phyloP scores from a whole-genome alignment of 495 filamentous ascomycete genomes.

The Xylaria castorea region DNA sequence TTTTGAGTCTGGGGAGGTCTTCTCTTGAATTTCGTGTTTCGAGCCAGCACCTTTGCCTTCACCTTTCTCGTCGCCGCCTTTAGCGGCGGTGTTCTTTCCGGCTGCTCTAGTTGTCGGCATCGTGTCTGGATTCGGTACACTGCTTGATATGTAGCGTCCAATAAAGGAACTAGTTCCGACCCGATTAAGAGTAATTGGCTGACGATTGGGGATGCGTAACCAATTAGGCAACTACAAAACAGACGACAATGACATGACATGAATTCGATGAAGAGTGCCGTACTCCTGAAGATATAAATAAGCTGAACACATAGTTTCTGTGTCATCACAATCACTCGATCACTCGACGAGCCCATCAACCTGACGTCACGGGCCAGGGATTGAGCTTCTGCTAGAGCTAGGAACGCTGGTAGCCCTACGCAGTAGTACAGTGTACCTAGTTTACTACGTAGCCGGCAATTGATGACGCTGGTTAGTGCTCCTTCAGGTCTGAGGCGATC shows the following conservation, averaged over 20 bases:
- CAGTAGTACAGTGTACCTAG: neutral
- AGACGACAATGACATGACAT: neutral
- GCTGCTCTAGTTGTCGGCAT: conserved; percentile 43
- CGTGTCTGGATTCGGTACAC: conserved; percentile 10
- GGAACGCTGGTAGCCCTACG: neutral
- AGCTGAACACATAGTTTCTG: neutral
- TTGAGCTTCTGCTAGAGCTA: neutral
- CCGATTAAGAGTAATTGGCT: neutral
- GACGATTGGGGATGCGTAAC: neutral
- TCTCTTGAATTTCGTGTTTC: conserved; percentile 35
- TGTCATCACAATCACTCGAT: conserved; percentile 13
- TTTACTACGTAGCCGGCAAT: neutral
- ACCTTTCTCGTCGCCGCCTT: conserved; percentile 22
- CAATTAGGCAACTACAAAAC: neutral
- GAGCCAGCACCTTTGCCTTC: conserved; percentile 26
- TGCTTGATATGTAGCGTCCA: neutral
- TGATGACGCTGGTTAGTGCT: conserved; percentile 10
- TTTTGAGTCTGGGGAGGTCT: conserved; percentile 31
- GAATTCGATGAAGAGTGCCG: neutral
- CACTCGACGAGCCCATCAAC: conserved; percentile 12
- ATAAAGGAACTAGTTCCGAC: neutral
- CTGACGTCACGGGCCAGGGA: conserved; percentile 25
- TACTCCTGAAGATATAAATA: neutral
- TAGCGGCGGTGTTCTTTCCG: conserved; percentile 36
- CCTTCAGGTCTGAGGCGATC: neutral